These are phyloP conservation scores for Blumeria hordei DNA, from an alignment of 2,329 filamentous ascomycete species.

Conservation along the genomic window DNA sequence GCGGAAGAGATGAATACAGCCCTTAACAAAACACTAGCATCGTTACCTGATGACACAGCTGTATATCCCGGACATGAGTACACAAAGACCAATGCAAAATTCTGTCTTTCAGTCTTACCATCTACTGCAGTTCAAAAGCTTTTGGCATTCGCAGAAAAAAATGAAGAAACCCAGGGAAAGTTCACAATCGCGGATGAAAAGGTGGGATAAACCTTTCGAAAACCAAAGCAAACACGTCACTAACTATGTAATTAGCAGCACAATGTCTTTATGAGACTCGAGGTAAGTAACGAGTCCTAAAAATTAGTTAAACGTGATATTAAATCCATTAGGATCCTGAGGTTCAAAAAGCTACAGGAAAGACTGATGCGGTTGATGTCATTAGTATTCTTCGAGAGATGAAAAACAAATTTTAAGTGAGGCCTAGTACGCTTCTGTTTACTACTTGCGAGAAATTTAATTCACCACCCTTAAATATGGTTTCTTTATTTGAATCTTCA, in stretches of 20 bases:
- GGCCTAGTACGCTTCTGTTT: no score
- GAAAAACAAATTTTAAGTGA: constrained; percentile 38
- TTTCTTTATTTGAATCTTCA: no score
- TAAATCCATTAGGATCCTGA: constrained; percentile 37
- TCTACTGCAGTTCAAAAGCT: constrained; percentile 56
- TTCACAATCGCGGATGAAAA: constrained; percentile 97
- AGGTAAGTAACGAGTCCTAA: constrained; percentile 26
- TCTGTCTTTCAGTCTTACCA: constrained; percentile 51
- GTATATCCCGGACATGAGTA: constrained; percentile 96
- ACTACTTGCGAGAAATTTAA: no score
- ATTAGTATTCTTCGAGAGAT: constrained; percentile 71
- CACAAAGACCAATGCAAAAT: constrained; percentile 89
- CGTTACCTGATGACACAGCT: constrained; percentile 69
- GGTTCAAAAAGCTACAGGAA: constrained; percentile 63
- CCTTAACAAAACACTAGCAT: constrained; percentile 60
- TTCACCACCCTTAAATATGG: no score
- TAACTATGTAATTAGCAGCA: constrained; percentile 35
- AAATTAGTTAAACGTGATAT: neutral
- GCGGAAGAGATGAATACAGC: constrained; percentile 82
- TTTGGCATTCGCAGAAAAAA: constrained; percentile 48
- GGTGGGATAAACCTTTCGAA: constrained; percentile 23
- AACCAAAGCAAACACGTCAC: neutral
- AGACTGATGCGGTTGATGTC: constrained; percentile 57
- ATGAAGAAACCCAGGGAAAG: constrained; percentile 76
- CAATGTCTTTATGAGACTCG: constrained; percentile 87